Percentiles rank a stretch among this genome's conserved stretches.
These are phyloP conservation scores for Alternaria sp. DNA, from an alignment of 2,329 filamentous ascomycete genomes.

Conservation along the genomic window DNA sequence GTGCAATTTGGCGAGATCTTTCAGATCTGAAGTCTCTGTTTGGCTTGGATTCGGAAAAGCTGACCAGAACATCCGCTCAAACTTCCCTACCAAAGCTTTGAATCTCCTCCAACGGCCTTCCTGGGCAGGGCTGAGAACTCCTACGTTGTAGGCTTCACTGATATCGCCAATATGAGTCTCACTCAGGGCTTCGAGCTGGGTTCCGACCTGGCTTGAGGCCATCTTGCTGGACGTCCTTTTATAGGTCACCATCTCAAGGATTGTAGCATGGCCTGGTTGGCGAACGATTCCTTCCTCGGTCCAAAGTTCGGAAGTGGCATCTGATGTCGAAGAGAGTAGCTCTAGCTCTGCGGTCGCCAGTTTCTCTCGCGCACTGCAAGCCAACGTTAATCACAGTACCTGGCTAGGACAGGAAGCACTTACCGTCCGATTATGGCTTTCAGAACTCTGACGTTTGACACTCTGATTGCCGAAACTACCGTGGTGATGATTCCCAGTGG, in stretches of 20 bases:
- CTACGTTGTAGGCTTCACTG: neutral
- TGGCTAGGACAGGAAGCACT: rapidly evolving
- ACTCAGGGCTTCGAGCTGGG: rapidly evolving
- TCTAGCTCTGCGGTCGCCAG: constrained; percentile 30
- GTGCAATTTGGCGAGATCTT: no score
- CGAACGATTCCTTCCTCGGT: neutral
- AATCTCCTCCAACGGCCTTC: neutral
- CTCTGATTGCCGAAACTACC: constrained; percentile 31
- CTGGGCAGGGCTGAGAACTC: rapidly evolving
- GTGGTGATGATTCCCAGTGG: constrained; percentile 38
- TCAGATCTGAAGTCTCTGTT: no score
- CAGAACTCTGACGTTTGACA: constrained; percentile 19
- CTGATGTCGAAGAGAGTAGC: constrained; percentile 39
- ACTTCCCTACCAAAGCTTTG: no score
- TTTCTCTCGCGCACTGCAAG: constrained; percentile 25
- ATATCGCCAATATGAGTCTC: neutral
- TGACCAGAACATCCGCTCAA: no score
- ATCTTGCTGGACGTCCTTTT: rapidly evolving
- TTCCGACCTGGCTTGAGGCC: rapidly evolving
- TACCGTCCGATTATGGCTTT: constrained; percentile 9
- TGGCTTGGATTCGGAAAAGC: no score
- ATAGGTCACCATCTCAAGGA: neutral
- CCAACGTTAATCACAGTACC: constrained; percentile 7
- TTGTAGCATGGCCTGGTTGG: neutral
- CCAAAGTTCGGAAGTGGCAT: neutral